A percentile compares a stretch with the other conserved stretches of the same genome.
Conservation (phyloP, 1,284 basidiomycete genomes). For the Ustilago loliicola region DNA sequence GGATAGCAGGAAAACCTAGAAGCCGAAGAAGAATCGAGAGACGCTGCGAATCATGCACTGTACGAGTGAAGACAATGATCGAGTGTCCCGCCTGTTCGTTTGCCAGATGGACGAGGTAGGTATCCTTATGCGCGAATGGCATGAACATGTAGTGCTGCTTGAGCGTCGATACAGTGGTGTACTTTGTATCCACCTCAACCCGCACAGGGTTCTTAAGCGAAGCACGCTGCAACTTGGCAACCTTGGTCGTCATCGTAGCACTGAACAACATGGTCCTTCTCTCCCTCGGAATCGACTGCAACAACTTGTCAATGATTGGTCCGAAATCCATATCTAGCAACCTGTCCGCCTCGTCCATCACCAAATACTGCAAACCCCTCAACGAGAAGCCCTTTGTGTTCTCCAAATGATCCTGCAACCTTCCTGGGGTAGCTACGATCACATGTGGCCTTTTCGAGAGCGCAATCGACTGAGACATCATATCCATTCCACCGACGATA, state of each 20-base stretch:
- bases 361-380: conserved; percentile 87
- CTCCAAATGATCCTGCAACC: conserved; percentile 94
- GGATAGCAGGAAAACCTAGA: conserved; percentile 94
- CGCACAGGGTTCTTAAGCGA: conserved; percentile 93
- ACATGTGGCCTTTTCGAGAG: conserved; percentile 86
- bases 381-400: conserved; percentile 98
- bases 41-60: conserved; percentile 92
- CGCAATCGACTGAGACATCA: conserved; percentile 91
- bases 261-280: conserved; percentile 96
- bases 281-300: conserved; percentile 94
- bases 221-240: conserved; percentile 96
- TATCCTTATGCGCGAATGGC: conserved; percentile 92
- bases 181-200: conserved; percentile 92
- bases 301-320: conserved; percentile 94
- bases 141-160: conserved; percentile 96
- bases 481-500: conserved; percentile 95
- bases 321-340: conserved; percentile 98
- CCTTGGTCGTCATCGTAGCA: conserved; percentile 99
- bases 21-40: conserved; percentile 89
- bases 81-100: conserved; percentile 92
- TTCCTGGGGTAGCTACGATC: conserved; percentile 96
- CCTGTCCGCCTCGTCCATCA: conserved; percentile 97
- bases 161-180: conserved; percentile 95
- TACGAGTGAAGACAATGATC: conserved; percentile 95
- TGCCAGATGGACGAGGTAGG: conserved; percentile 88